These are phyloP conservation scores for Dalbergia cochinchinensis DNA, from an alignment of 306 rosid species.

Conservation along the genomic window DNA sequence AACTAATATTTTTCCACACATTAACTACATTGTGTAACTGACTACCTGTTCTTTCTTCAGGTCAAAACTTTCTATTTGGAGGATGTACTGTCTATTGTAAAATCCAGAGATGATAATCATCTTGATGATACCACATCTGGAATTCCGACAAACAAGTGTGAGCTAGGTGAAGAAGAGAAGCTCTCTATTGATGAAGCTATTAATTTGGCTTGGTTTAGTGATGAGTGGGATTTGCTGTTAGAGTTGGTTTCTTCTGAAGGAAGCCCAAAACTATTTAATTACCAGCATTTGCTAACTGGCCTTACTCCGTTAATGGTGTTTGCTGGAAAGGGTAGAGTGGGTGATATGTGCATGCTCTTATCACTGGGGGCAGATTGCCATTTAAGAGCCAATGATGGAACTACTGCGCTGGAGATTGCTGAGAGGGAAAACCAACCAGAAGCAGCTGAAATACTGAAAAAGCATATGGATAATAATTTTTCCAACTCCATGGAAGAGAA, in stretches of 20 bases:
- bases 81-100: conserved; percentile 80
- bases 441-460: conserved; percentile 67
- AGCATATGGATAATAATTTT: conserved; percentile 57
- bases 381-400: conserved; percentile 74
- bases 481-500: conserved; percentile 61
- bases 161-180: conserved; percentile 72
- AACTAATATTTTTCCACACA: conserved; percentile 26
- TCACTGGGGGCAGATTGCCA: conserved; percentile 81
- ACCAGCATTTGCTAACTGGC: conserved; percentile 85
- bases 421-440: conserved; percentile 66
- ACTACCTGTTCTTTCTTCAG: conserved; percentile 58
- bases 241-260: conserved; percentile 77
- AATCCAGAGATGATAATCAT: conserved; percentile 61
- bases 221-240: conserved; percentile 78
- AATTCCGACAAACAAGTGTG: conserved; percentile 45
- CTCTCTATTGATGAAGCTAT: conserved; percentile 85
- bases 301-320: conserved; percentile 86
- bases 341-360: conserved; percentile 82
- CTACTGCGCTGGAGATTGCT: conserved; percentile 76
- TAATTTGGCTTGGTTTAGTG: conserved; percentile 80
- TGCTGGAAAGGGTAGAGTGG: conserved; percentile 90
- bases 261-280: conserved; percentile 62
- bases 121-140: conserved; percentile 52
- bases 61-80: conserved; percentile 85
- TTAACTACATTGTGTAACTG: conserved; percentile 9